Evolutionary conservation across 148 eudicot genomes (phyloP).

Genomic region (Rheum nobile): DNA sequence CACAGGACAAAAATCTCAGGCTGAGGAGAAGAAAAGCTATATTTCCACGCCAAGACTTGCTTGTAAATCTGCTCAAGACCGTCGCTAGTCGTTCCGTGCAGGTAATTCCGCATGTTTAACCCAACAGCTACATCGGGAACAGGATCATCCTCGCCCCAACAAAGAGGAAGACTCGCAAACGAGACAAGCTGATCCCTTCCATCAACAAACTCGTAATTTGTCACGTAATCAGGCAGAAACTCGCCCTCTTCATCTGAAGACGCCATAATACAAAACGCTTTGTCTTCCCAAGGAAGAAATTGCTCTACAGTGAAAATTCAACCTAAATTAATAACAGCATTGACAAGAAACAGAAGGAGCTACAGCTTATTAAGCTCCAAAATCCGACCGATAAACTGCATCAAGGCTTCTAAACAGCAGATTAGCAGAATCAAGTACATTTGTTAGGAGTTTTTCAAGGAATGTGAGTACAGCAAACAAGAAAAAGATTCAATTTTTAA

Average conservation of each 20-base stretch:
- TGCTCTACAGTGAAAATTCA: not conserved
- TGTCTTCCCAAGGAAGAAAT: not conserved
- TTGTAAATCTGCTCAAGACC: conserved; percentile 41
- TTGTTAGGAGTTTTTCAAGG: not conserved
- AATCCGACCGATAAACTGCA: not conserved
- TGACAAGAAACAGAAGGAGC: not conserved
- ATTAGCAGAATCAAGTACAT: not conserved
- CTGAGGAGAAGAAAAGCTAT: conserved; percentile 39
- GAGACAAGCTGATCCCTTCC: conserved; percentile 27
- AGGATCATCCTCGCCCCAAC: conserved; percentile 20
- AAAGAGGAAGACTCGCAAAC: conserved; percentile 49
- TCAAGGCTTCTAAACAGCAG: not conserved
- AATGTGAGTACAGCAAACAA: not conserved
- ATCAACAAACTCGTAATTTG: conserved; percentile 39
- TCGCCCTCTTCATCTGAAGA: conserved; percentile 70
- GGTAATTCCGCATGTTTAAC: conserved; percentile 18
- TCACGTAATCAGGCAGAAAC: conserved; percentile 36
- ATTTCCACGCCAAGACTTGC: conserved; percentile 60
- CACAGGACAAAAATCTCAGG: conserved; percentile 54
- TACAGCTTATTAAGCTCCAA: not conserved
- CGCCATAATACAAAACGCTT: not conserved
- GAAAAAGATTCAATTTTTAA: not conserved
- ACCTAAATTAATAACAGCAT: not conserved
- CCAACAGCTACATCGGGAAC: conserved; percentile 1
- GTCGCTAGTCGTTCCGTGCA: conserved; percentile 31